Base-by-base conservation (phyloP, 1,139 yeast genomes). In the Debaryomycetaceae sp. region DNA sequence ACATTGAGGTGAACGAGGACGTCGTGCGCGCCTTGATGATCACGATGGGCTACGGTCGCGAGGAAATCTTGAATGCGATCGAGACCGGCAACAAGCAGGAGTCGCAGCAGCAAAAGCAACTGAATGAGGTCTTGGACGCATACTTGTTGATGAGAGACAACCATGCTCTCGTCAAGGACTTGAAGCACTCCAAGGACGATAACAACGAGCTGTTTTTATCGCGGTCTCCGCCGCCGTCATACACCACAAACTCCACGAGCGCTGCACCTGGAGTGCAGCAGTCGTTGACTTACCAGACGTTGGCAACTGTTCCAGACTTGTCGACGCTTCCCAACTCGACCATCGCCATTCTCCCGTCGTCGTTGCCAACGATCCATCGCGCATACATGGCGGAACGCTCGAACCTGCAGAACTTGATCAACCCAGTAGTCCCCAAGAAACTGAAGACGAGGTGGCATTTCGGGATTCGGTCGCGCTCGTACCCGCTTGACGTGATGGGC, bases 401-500 rank as follows among this genome's bases (percentile, higher is more conserved):
- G 8, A 50, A 50, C 26, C 47, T 44, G 28, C 62, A 49, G 47
- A 74, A 47, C 31, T 73, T 77, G 41, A 72, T 82, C 28, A 73
- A 73, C 32, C 94, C 95, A 2, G 72, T 80, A 15, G 68, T 82
- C 8, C 68, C 80, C 25, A 86, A 86, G 50, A 85, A 83, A 50
- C 81, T 90, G 41, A 90, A 85, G 53, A 85, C 95, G 7, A 76
- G 95, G 55, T 90, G 99, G 99, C 98, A 90, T 62, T 92, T 92
- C 50, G 99, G 99, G 36, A 90, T 90, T 36, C 68, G 99, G 47
- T 85, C 96, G 7, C 70, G 97, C 45, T 85, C 96, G 1, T 90
- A 90, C 49, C 98, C 99, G 22, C 64, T 90, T 40, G 99, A 90
- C 52, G 98, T 90, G 6, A 90, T 90, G 98, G 96, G 97, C 18